These are phyloP conservation scores for Jacaranda mimosifolia DNA, from an alignment of 257 asterid species.

Conservation along the genomic window DNA sequence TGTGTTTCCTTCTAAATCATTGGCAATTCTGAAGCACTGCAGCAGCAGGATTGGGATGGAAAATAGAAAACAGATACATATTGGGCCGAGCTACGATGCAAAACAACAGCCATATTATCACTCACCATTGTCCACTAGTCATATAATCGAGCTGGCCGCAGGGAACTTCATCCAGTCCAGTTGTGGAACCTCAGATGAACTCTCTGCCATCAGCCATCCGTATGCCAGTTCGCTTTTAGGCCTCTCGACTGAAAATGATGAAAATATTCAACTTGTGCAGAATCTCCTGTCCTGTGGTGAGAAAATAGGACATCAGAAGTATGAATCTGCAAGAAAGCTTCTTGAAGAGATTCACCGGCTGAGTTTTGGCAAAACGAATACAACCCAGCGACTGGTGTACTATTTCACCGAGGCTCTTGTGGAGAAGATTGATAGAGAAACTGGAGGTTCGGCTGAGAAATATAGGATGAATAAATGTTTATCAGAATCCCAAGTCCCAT, in stretches of 20 bases:
- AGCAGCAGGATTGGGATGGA: constrained; percentile 33
- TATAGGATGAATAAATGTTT: constrained; percentile 37
- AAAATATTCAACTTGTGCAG: constrained; percentile 53
- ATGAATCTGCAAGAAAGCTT: constrained; percentile 42
- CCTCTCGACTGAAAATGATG: constrained; percentile 14
- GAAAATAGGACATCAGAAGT: constrained; percentile 49
- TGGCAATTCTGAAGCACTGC: constrained; percentile 51
- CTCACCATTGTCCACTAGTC: constrained; percentile 35
- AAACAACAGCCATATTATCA: background rate
- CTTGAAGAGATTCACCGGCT: constrained; percentile 38
- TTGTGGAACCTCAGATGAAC: constrained; percentile 29
- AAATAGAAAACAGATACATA: constrained; percentile 24
- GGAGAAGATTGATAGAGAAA: constrained; percentile 58
- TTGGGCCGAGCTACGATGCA: background rate
- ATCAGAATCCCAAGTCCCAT: constrained; percentile 9
- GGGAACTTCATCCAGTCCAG: constrained; percentile 55
- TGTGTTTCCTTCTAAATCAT: constrained; percentile 45
- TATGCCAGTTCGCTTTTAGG: constrained; percentile 33
- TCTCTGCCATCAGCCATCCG: constrained; percentile 48
- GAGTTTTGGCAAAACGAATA: too few relatives aligned
- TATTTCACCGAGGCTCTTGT: constrained; percentile 62
- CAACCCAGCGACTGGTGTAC: constrained; percentile 49
- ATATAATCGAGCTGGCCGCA: constrained; percentile 56
- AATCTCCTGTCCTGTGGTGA: constrained; percentile 63
- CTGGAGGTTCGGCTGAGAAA: constrained; percentile 43